phyloP scores from a whole-genome alignment of 2,329 filamentous ascomycete species.

The Pseudogymnoascus sp. region DNA sequence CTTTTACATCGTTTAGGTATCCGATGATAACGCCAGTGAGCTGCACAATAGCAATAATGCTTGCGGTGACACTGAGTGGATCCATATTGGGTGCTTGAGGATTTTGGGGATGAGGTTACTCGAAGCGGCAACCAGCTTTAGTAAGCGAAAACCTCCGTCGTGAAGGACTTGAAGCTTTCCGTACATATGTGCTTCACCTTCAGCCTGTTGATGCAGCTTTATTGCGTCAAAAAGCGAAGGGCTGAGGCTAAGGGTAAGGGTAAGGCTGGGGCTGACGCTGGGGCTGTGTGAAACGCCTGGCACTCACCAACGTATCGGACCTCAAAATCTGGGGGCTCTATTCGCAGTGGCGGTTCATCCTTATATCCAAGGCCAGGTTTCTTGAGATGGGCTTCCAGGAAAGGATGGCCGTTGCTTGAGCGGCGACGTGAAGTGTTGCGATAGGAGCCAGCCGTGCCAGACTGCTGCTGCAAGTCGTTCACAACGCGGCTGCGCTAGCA shows the following conservation, averaged over 20 bases:
- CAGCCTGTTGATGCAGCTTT: background rate
- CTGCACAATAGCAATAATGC: background rate
- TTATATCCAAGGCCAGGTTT: background rate
- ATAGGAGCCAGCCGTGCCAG: too few species aligned
- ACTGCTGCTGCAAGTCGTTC: too few species aligned
- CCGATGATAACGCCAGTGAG: background rate
- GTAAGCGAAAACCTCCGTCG: background rate
- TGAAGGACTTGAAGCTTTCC: too few species aligned
- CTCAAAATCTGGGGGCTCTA: too few species aligned
- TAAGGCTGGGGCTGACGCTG: background rate
- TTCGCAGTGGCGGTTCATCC: background rate
- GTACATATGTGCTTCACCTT: background rate
- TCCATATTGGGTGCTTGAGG: background rate
- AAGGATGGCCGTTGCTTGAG: too few species aligned
- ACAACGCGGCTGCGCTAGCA: too few species aligned
- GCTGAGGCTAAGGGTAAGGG: background rate
- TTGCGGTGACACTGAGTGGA: background rate
- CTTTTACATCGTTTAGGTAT: background rate
- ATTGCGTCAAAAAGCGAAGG: too few species aligned
- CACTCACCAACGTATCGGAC: background rate
- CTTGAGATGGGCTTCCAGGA: slow-evolving; percentile 1
- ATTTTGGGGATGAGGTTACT: background rate
- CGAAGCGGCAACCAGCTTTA: background rate
- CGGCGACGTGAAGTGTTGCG: too few species aligned
- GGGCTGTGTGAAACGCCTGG: background rate